phyloP scores from a whole-genome alignment of 495 filamentous ascomycete genomes.

The Hypoxylon cercidicola region DNA sequence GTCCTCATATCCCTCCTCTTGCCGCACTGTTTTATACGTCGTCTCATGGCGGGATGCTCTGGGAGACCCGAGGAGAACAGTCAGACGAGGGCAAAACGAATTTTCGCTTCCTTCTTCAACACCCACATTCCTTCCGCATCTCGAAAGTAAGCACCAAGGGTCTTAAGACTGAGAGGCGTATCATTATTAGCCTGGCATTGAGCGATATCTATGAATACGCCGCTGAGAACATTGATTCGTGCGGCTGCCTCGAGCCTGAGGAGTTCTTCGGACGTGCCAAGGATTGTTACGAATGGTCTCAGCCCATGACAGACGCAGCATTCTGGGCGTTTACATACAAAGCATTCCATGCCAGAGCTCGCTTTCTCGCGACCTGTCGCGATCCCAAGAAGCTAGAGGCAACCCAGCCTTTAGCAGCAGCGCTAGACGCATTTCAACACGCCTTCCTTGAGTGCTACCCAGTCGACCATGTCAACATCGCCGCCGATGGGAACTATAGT shows the following conservation, averaged over 20 bases:
- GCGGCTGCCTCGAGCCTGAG: constrained; percentile 4
- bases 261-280: constrained; percentile 34
- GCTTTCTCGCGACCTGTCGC: constrained; percentile 22
- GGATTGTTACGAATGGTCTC: constrained; percentile 26
- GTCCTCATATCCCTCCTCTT: not conserved
- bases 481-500: not conserved
- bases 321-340: constrained; percentile 44
- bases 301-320: constrained; percentile 9
- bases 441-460: constrained; percentile 14
- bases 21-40: not conserved
- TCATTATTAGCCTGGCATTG: constrained; percentile 8
- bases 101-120: constrained; percentile 17
- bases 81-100: not conserved
- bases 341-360: constrained; percentile 30
- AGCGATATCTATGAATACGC: constrained; percentile 30
- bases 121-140: constrained; percentile 27
- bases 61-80: constrained; percentile 21
- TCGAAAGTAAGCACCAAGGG: constrained; percentile 13
- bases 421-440: constrained; percentile 30
- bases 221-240: constrained; percentile 15
- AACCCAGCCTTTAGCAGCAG: constrained; percentile 1
- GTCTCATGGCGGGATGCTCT: constrained; percentile 15
- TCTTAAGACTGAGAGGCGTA: not conserved
- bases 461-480: not conserved
- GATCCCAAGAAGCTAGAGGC: not conserved